Conservation (phyloP, 306 rosid species). For the Carpinus fangiana region DNA sequence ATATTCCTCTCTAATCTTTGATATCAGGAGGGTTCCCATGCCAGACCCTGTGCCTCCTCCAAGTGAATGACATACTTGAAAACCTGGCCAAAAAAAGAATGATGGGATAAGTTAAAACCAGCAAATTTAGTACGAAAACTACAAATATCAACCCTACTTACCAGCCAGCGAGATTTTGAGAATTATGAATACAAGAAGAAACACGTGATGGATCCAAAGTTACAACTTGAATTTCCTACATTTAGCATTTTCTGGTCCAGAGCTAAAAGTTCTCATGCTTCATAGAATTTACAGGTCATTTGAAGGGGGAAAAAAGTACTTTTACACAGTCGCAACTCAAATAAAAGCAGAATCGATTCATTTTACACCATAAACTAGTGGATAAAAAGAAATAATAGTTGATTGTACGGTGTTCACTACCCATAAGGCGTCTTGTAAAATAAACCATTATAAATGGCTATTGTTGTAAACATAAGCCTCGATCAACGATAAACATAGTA, state of each 20-base stretch:
- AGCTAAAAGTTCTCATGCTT: background rate
- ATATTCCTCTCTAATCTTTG: conserved; percentile 91
- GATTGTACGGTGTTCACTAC: background rate
- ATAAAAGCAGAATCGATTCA: background rate
- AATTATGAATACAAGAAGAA: background rate
- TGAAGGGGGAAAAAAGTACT: background rate
- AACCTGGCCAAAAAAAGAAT: conserved; percentile 51
- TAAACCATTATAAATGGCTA: background rate
- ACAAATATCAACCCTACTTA: background rate
- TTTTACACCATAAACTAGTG: background rate
- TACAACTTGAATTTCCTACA: background rate
- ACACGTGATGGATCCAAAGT: background rate
- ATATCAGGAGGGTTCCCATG: conserved; percentile 86
- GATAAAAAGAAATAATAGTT: background rate
- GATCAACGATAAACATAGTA: background rate
- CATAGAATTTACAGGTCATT: background rate
- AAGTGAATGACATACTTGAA: conserved; percentile 94
- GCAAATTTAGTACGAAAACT: background rate
- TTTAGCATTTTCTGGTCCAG: background rate
- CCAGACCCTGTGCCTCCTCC: conserved; percentile 98
- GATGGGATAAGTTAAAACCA: background rate
- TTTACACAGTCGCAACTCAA: background rate
- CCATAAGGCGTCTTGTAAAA: background rate
- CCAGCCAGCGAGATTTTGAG: background rate
- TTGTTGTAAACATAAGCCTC: background rate